Evolutionary conservation across 2,329 filamentous ascomycete genomes (phyloP), one percentile per base, ranked within the genome.

Genomic region (Botrytis paeoniae): DNA sequence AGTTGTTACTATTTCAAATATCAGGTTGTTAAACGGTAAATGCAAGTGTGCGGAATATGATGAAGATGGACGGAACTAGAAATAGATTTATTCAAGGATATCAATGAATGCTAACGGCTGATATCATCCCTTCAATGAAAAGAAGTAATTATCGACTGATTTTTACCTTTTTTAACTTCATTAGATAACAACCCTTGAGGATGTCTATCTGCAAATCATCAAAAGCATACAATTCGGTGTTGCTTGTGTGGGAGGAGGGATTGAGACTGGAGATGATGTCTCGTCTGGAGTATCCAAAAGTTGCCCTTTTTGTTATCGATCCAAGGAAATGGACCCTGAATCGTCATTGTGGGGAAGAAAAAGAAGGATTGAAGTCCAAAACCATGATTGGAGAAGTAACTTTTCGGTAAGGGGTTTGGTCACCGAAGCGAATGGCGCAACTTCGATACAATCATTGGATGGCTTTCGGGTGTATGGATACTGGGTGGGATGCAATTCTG

Each of bases 301-400:
- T 54, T n/a, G 48, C 25, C 25, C 48, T 32, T 43, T 6, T 20
- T 64, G n/a, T 64, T 64, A 29, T 22, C 29, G 39, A 66, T 66
- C 32, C 64, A 66, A 66, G 64, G 45, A 66, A 66, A 66, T 66
- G 45, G 64, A 66, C 64, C 64, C 43, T 29, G 25, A 66, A 66
- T 66, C 64, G 64, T 54, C 64, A 68, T 68, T 54, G 64, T 68
- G 64, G 64, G n/a, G 61, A 45, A 14, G 64, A 39, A 29, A 32
- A 48, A 54, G 22, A 54, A 29, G 35, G 37, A 54, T 32, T 45
- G 10, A 32, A 25, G 41, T 64, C 32, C 41, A 32, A 48, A 39
- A 68, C 29, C 35, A 37, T n/a, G 60, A 62, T 57, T 39, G 60
- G 60, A 39, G 39, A 54, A 22, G 32, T 39, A 54, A 37, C 8